These are phyloP conservation scores for Scedosporium dehoogii DNA, from an alignment of 2,329 filamentous ascomycete genomes.

Conservation along the genomic window DNA sequence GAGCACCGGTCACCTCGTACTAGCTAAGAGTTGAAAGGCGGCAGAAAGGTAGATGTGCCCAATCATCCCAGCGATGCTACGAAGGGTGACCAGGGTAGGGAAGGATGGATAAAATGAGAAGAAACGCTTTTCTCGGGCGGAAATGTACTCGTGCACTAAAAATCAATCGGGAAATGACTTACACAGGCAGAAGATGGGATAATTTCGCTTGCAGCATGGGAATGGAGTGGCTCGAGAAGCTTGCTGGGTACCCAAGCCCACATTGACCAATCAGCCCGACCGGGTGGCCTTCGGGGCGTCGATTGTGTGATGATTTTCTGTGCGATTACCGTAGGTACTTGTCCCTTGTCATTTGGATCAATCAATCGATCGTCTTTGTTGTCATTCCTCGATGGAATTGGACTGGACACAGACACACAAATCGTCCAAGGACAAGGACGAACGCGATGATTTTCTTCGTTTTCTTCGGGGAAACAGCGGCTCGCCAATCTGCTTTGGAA, in stretches of 20 bases:
- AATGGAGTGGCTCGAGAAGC: slow-evolving; percentile 1
- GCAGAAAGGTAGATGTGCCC: neutral
- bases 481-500: neutral
- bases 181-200: slow-evolving; percentile 5
- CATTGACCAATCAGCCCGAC: slow-evolving; percentile 4
- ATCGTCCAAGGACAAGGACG: too few species aligned
- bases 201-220: slow-evolving; percentile 8
- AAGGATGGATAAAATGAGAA: slow-evolving; percentile 7
- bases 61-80: neutral
- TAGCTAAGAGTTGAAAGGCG: neutral
- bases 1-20: neutral
- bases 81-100: neutral
- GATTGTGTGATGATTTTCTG: neutral
- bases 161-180: slow-evolving; percentile 1
- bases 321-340: neutral
- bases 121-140: neutral
- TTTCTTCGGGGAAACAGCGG: neutral
- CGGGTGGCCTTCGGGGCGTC: neutral
- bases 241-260: neutral
- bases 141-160: neutral
- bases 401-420: neutral
- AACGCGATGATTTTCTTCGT: neutral
- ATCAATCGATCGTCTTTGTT: neutral
- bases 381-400: neutral
- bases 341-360: neutral